Base-by-base conservation (phyloP, 1,284 basidiomycete genomes). In the Trametes polyzona region DNA sequence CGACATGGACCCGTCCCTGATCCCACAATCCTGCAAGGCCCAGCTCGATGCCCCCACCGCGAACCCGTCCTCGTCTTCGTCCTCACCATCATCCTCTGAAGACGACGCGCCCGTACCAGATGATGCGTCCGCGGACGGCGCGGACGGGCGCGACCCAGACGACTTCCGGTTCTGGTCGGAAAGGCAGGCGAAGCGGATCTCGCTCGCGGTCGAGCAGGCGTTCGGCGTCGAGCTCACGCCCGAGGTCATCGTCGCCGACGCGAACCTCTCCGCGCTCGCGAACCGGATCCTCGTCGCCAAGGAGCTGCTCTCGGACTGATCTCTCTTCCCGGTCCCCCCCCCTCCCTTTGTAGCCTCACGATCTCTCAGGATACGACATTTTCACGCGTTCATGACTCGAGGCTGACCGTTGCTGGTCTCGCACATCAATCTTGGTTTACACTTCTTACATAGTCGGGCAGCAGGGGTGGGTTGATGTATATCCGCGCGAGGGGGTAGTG, bases 81-180 rank as follows among this genome's bases (percentile, higher is more conserved):
- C n/a, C 9, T 39, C 36, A 19, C 17, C 4, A 4, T n/a, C 41
- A n/a, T 3, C 24, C 2, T 57, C 37, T 21, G 49, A 17, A 6
- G 10, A 8, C 29, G 16, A 37, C 36, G 36, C 36, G 33, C 33
- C 30, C 47, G 59, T 32, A 58, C 61, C 29, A 64, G 63, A 2
- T 59, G 21, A 65, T 14, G 73, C 73, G 17, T 67, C 17, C 21
- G 35, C 35, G 11, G 47, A 35, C n/a, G 26, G 40, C 12, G 52
- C 68, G n/a, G 77, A 79, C 30, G 73, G 75, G 39, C 81, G 79
- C 44, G 92, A 96, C 69, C 84, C 86, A 0, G 95, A 98, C 69
- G 95, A 98, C 74, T 98, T 99, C 72, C 84, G 86, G 40, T 94
- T 99, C 76, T 98, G 95, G 93, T 89, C 90, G 3, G 87, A 91